A percentile compares a stretch with the other conserved stretches of the same genome.
These are phyloP conservation scores for Lecanicillium sp. DNA, from an alignment of 2,329 filamentous ascomycete genomes.

Conservation along the genomic window DNA sequence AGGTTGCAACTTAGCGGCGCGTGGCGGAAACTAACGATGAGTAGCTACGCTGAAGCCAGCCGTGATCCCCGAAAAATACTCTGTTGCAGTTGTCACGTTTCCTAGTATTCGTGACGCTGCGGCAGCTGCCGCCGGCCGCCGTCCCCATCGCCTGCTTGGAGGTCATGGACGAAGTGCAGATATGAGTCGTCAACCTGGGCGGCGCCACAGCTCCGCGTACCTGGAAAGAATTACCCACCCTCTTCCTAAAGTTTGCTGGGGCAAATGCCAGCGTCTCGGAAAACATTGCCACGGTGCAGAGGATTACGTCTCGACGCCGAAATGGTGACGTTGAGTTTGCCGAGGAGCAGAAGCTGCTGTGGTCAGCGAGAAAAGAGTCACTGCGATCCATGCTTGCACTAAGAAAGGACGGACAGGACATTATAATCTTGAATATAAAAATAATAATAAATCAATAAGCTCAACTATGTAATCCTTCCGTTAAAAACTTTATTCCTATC, in stretches of 20 bases:
- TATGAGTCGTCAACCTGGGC: conserved; percentile 72
- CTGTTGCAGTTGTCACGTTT: conserved; percentile 75
- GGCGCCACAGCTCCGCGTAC: conserved; percentile 61
- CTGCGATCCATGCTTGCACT: conserved; percentile 78
- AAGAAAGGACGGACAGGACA: conserved; percentile 58
- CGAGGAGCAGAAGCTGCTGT: conserved; percentile 68
- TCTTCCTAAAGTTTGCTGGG: conserved; percentile 84
- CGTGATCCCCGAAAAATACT: conserved; percentile 67
- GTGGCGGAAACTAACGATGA: too few species aligned
- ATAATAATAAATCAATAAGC: conserved; percentile 1
- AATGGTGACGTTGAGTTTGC: conserved; percentile 72
- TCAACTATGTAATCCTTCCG: too few species aligned
- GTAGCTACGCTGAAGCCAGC: conserved; percentile 70
- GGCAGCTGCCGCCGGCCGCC: conserved; percentile 63
- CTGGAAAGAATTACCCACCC: conserved; percentile 70
- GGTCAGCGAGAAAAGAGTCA: conserved; percentile 76
- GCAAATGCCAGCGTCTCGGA: conserved; percentile 72
- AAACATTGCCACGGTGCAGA: conserved; percentile 63
- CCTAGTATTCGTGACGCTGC: conserved; percentile 71
- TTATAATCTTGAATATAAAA: conserved; percentile 34
- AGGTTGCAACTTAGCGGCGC: too few species aligned
- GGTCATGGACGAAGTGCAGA: conserved; percentile 84
- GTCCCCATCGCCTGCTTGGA: conserved; percentile 74
- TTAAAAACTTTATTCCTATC: too few species aligned
- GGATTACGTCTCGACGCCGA: conserved; percentile 59